Percentiles rank a stretch among this genome's conserved stretches.
These are phyloP conservation scores for Salvia hispanica DNA, from an alignment of 257 asterid species.

Conservation along the genomic window DNA sequence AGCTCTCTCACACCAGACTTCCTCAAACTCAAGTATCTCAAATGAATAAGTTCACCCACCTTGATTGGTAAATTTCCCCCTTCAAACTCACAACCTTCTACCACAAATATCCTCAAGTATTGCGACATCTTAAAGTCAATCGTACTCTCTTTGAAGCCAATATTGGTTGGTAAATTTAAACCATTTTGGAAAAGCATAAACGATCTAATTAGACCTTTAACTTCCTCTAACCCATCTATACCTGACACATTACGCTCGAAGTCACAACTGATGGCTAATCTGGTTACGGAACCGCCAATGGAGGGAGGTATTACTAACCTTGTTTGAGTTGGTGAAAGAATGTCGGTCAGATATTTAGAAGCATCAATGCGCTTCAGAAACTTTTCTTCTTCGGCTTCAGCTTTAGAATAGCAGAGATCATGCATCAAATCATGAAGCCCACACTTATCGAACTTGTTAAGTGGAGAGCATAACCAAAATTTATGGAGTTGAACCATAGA, in stretches of 20 bases:
- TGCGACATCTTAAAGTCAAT: background rate
- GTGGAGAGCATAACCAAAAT: background rate
- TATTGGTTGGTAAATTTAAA: too few species aligned
- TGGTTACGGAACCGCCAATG: too few species aligned
- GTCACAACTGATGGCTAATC: too few species aligned
- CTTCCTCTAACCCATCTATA: too few species aligned
- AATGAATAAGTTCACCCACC: background rate
- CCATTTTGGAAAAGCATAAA: too few species aligned
- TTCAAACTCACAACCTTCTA: background rate
- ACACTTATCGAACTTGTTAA: too few species aligned
- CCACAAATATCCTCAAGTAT: background rate
- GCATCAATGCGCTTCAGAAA: background rate
- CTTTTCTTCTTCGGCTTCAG: background rate
- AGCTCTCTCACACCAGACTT: background rate
- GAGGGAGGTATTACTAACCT: too few species aligned
- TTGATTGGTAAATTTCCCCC: background rate
- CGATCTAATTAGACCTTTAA: too few species aligned
- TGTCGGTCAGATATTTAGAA: background rate
- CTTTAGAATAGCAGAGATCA: background rate
- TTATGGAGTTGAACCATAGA: conserved; percentile 27
- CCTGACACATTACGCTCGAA: too few species aligned
- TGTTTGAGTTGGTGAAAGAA: background rate
- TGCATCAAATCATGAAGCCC: background rate
- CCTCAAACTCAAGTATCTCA: conserved; percentile 12
- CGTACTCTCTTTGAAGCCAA: background rate